Conservation (phyloP, 2,329 filamentous ascomycete species). For the Scedosporium apiospermum region DNA sequence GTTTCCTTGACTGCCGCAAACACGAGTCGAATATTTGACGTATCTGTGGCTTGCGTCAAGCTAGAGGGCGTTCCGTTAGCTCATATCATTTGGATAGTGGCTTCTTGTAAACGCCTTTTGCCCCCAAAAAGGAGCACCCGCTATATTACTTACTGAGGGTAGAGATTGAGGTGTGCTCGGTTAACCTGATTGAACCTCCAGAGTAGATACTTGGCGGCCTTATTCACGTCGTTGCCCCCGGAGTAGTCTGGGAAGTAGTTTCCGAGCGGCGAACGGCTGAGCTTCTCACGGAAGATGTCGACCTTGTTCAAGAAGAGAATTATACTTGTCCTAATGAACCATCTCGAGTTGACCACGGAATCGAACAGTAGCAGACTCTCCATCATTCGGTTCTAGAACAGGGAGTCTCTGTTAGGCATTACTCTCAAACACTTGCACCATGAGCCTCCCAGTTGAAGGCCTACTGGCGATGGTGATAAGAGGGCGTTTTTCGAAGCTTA, state of each 20-base stretch:
- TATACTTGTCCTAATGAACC: constrained; percentile 99
- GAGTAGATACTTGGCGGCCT: constrained; percentile 92
- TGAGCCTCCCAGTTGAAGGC: no score
- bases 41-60: constrained; percentile 96
- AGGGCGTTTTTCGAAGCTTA: constrained; percentile 29
- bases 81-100: no score
- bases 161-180: constrained; percentile 87
- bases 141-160: constrained; percentile 69
- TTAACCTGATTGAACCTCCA: constrained; percentile 99
- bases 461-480: neutral
- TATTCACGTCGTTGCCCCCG: constrained; percentile 94
- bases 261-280: constrained; percentile 76
- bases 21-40: constrained; percentile 93
- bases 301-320: constrained; percentile 99
- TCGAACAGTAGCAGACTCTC: constrained; percentile 94
- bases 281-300: constrained; percentile 93
- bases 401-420: neutral
- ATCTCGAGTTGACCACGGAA: constrained; percentile 95
- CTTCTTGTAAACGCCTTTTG: no score
- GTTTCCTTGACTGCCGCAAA: constrained; percentile 99
- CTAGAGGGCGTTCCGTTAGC: constrained; percentile 36
- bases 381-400: constrained; percentile 90
- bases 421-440: no score
- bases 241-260: constrained; percentile 99
- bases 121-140: neutral